Base-by-base conservation (phyloP, 1,284 basidiomycete genomes). In the Ustilago curta region DNA sequence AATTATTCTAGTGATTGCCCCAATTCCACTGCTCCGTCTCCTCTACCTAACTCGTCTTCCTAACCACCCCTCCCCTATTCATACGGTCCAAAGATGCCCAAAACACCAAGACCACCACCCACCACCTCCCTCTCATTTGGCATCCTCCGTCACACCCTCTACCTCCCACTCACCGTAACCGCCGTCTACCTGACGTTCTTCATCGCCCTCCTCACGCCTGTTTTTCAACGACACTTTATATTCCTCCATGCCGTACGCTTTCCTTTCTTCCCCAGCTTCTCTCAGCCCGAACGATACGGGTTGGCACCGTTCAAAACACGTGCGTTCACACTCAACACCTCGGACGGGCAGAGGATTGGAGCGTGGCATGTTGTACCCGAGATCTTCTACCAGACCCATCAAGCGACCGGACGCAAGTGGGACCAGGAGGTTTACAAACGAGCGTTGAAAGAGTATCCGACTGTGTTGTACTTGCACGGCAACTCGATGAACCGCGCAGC, bases 291-390 rank as follows among this genome's bases (percentile, higher is more conserved):
- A 4, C 42, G 53, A 8, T 78, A 77, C 35, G 70, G 72, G 0
- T 42, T 76, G 31, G 78, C 78, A 92, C 93, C 93, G 1, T 91
- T 89, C 77, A 95, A 94, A 82, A 91, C 92, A 0, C 86, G 90
- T 42, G 92, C 95, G 78, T 80, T 95, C 25, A 85, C 88, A 54
- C 85, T 97, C 5, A 84, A 86, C 11, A 94, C 94, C 0, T 80
- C 89, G 0, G 95, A 97, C 81, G 91, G 92, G 50, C 88, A 91
- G 67, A 88, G 87, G 0, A 85, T 97, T 31, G 95, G 95, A 7
- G 91, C 92, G 8, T 98, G 95, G 95, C 94, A 96, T 84, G 86
- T 94, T 32, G 87, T 97, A 49, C 91, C 92, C 1, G 90, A 93
- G 51, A 77, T 87, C 0, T 88, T 89, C 76, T 92, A 92, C 85